These are phyloP conservation scores for Xerocomus nothofagi DNA, from an alignment of 1,284 basidiomycete species.

Conservation along the genomic window DNA sequence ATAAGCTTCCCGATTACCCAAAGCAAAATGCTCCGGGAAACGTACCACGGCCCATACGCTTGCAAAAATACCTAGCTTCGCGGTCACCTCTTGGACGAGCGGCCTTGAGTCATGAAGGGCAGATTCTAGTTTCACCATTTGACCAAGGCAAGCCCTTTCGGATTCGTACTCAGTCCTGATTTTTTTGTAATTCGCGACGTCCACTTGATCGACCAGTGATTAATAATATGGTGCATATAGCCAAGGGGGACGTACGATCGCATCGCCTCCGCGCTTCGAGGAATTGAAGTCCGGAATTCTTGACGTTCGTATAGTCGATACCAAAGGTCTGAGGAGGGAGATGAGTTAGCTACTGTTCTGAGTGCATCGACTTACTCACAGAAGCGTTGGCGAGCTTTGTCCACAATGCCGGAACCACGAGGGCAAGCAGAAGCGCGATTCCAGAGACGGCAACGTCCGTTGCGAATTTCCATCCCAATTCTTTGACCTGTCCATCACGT, in stretches of 20 bases:
- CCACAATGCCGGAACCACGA: slow-evolving; percentile 14
- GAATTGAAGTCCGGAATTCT: slow-evolving; percentile 5
- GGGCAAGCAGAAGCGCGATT: slow-evolving; percentile 18
- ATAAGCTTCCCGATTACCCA: background rate
- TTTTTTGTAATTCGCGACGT: slow-evolving; percentile 2
- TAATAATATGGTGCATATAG: background rate
- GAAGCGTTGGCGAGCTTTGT: slow-evolving; percentile 3
- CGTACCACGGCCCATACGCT: slow-evolving; percentile 23
- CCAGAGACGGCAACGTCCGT: slow-evolving; percentile 18
- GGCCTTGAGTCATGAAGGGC: slow-evolving; percentile 12
- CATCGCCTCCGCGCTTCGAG: slow-evolving; percentile 1
- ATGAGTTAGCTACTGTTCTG: background rate
- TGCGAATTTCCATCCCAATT: slow-evolving; percentile 20
- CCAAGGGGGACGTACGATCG: slow-evolving; percentile 7
- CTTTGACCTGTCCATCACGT: slow-evolving; percentile 15
- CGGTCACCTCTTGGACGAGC: slow-evolving; percentile 21
- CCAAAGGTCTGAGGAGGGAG: slow-evolving; percentile 1
- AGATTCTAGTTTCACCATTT: slow-evolving; percentile 14
- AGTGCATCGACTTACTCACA: background rate
- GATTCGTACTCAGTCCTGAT: slow-evolving; percentile 9
- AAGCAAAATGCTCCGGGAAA: background rate
- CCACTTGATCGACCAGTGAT: slow-evolving; percentile 10
- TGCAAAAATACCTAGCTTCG: slow-evolving; percentile 19
- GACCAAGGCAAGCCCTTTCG: slow-evolving; percentile 14
- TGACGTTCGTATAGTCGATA: slow-evolving; percentile 5